phyloP scores from a whole-genome alignment of 768 basidiomycete species.

The Serendipita sp. region DNA sequence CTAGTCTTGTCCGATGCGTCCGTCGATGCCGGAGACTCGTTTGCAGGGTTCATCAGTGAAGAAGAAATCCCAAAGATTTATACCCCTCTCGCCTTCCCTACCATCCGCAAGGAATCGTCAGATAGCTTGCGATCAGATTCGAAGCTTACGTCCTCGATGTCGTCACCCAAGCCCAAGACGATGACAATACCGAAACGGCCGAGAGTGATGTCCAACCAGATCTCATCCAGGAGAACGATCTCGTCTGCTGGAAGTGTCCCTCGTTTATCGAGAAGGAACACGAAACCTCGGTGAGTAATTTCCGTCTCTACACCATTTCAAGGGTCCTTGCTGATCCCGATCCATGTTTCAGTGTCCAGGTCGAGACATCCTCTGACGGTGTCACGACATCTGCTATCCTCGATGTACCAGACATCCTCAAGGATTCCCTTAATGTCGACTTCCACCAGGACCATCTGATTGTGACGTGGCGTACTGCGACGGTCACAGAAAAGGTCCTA shows the following conservation, averaged over 20 bases:
- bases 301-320: not conserved
- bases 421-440: not conserved
- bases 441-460: not conserved
- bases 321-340: not conserved
- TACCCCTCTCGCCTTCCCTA: not conserved
- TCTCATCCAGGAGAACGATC: constrained; percentile 1
- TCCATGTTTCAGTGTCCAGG: not conserved
- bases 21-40: not conserved
- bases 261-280: not conserved
- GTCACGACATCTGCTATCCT: not conserved
- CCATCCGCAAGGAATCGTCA: not conserved
- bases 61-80: constrained; percentile 4
- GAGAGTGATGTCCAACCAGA: constrained; percentile 1
- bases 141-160: not conserved
- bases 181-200: not conserved
- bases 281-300: not conserved
- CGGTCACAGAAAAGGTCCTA: not conserved
- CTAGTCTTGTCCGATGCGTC: constrained; percentile 3
- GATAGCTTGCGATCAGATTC: constrained; percentile 4
- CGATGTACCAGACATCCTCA: not conserved
- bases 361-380: not conserved
- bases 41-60: constrained; percentile 3
- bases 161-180: not conserved
- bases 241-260: constrained; percentile 1
- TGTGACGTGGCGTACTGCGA: not conserved